A percentile compares a stretch with the other conserved stretches of the same genome.
phyloP scores from a whole-genome alignment of 2,329 filamentous ascomycete species.

The Didymella exigua region DNA sequence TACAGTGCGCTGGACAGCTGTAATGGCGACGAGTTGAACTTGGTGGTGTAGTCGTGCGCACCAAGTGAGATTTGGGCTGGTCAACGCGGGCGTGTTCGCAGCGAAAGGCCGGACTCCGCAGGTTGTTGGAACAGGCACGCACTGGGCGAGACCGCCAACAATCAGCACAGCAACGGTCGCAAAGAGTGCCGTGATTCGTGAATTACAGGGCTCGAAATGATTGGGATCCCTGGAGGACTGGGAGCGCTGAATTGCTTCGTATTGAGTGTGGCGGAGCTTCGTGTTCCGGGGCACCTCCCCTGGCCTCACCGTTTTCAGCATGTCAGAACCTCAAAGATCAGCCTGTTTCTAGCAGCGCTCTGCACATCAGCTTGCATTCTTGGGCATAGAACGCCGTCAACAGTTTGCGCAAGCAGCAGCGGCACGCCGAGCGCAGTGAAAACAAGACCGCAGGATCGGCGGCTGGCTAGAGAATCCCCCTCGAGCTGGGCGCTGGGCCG shows the following conservation, averaged over 20 bases:
- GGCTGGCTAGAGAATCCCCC: slow-evolving; percentile 10
- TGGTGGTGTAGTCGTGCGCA: not conserved
- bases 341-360: slow-evolving; percentile 20
- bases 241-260: slow-evolving; percentile 15
- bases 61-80: slow-evolving; percentile 10
- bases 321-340: slow-evolving; percentile 8
- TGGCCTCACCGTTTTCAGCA: slow-evolving; percentile 24
- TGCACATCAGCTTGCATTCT: slow-evolving; percentile 1
- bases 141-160: slow-evolving; percentile 11
- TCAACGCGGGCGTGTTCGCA: slow-evolving; percentile 10
- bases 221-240: slow-evolving; percentile 16
- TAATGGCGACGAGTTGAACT: not conserved
- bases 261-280: slow-evolving; percentile 34
- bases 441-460: slow-evolving; percentile 1
- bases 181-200: slow-evolving; percentile 6
- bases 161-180: slow-evolving; percentile 1
- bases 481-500: slow-evolving; percentile 23
- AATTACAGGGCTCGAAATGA: slow-evolving; percentile 4
- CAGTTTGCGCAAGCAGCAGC: slow-evolving; percentile 5
- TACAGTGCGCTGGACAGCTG: not conserved
- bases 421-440: slow-evolving; percentile 6
- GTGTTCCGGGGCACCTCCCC: slow-evolving; percentile 9
- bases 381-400: slow-evolving; percentile 6
- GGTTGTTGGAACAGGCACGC: slow-evolving; percentile 12
- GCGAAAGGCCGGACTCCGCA: slow-evolving; percentile 13